phyloP scores from a whole-genome alignment of 441 rosid species.

The Gossypium lobatum region DNA sequence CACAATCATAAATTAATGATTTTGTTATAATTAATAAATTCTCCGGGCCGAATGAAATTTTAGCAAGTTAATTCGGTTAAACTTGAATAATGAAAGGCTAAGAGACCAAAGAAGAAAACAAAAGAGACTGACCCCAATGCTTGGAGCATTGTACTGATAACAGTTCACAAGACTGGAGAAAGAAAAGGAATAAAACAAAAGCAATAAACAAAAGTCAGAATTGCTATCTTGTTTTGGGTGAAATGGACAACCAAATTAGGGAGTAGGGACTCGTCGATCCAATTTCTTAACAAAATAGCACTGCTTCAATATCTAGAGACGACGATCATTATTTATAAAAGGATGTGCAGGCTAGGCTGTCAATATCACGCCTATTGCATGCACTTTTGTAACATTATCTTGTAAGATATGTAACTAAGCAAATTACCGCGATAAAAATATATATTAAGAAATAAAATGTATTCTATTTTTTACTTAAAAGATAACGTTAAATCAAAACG shows the following conservation, averaged over 20 bases:
- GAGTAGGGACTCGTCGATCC: neutral
- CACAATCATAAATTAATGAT: no score
- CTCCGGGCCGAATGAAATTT: neutral
- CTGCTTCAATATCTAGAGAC: no score
- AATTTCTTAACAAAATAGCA: neutral
- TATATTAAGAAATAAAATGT: no score
- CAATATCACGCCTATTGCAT: no score
- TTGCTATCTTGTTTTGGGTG: neutral
- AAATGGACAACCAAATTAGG: constrained; percentile 11
- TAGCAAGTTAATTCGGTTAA: neutral
- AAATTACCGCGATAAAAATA: no score
- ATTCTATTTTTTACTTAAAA: no score
- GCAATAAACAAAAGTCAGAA: neutral
- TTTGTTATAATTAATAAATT: no score
- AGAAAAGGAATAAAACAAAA: constrained; percentile 14
- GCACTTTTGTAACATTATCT: no score
- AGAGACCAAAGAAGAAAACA: neutral
- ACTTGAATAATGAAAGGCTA: neutral
- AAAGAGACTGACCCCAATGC: constrained; percentile 5
- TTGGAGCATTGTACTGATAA: constrained; percentile 1
- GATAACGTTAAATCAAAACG: no score
- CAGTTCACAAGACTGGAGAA: neutral
- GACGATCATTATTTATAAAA: neutral
- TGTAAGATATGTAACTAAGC: no score
- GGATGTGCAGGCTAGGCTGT: neutral